Evolutionary conservation across 176 grass and related monocot species (phyloP), one percentile per base, ranked within the genome.

Genomic region (Cenchrus fungigraminus): DNA sequence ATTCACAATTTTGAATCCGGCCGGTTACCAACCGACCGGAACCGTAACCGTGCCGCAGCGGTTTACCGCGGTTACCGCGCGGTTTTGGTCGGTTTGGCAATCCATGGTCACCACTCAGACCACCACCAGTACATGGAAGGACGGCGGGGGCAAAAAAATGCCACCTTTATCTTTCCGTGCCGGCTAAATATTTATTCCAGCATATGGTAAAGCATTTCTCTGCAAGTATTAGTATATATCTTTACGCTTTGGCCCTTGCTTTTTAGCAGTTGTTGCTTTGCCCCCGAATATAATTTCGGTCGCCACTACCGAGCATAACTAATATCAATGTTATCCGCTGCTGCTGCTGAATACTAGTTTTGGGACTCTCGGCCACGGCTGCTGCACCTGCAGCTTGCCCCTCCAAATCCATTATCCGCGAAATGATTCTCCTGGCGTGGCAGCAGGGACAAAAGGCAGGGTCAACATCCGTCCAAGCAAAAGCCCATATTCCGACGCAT

Each of bases 351-450:
- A 40, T 40, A 14, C 34, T 34, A 59, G 25, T 60, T 49, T 47
- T 59, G 19, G 6, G 34, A 25, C 15, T 28, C 31, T 25, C 25
- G 25, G 37, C 3, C 37, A 40, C 37, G 37, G 37, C 37, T 40
- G 37, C 37, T 40, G 37, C 37, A 40, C 53, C 40, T 37, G 69
- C 49, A 12, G 49, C 29, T 71, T 79, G 46, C 49, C 49, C 49
- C 76, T 79, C 76, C 76, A 80, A 87, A 87, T 75, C 71, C 86
- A 74, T 82, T 76, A 87, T 76, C 78, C 78, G 15, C 4, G 61
- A 68, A 75, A 81, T 81, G 77, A 86, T 87, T 82, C 85, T 66
- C 64, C 78, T 82, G 49, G 78, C 71, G 85, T 87, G 85, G 85
- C 85, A 76, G 70, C 78, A 66, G 7, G 25, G 49, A 87, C 85